Conservation (phyloP, 495 filamentous ascomycete genomes). For the Penicillium turbatum region DNA sequence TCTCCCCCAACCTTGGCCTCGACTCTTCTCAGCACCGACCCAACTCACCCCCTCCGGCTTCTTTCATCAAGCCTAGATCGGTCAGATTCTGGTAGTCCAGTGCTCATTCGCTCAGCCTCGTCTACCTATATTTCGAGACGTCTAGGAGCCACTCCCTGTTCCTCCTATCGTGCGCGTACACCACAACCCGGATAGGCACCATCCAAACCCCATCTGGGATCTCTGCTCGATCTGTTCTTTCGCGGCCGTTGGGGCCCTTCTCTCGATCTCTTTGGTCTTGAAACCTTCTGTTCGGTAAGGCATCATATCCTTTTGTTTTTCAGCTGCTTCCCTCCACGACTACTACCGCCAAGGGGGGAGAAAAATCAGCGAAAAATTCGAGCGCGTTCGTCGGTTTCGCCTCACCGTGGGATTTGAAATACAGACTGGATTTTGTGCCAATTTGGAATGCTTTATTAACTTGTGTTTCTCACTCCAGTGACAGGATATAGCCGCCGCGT, state of each 20-base stretch:
- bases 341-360: conserved; percentile 3
- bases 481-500: conserved; percentile 41
- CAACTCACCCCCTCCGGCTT: conserved; percentile 11
- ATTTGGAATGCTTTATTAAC: conserved; percentile 16
- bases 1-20: not conserved
- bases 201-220: conserved; percentile 21
- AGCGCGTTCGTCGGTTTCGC: conserved; percentile 29
- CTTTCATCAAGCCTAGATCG: conserved; percentile 6
- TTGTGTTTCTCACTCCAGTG: conserved; percentile 3
- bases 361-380: conserved; percentile 13
- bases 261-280: conserved; percentile 23
- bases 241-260: conserved; percentile 28
- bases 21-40: not conserved
- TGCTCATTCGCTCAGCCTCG: conserved; percentile 3
- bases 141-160: conserved; percentile 1
- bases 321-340: not conserved
- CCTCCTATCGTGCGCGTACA: not conserved
- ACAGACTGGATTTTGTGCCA: conserved; percentile 12
- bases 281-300: conserved; percentile 23
- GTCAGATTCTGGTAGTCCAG: not conserved
- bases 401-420: conserved; percentile 11
- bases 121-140: conserved; percentile 2
- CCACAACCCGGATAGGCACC: conserved; percentile 11
- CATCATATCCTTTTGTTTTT: not conserved
- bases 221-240: conserved; percentile 25